phyloP scores from a whole-genome alignment of 768 basidiomycete genomes.

The Leucocoprinus sp. region DNA sequence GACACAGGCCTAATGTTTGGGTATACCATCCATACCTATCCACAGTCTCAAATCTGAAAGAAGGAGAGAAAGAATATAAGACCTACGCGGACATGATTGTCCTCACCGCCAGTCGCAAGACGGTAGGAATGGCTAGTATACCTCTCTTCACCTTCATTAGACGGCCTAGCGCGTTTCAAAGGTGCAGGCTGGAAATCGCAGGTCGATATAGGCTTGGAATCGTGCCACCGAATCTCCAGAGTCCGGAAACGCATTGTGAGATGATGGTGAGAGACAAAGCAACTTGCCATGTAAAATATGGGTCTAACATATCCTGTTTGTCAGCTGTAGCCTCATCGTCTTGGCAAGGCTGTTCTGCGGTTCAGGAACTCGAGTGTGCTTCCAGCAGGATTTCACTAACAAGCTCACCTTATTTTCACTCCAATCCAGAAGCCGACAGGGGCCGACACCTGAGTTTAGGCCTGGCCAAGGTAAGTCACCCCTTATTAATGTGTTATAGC shows the following conservation, averaged over 20 bases:
- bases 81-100: slow-evolving; percentile 93
- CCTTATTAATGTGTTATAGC: too few species aligned
- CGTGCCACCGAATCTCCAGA: slow-evolving; percentile 95
- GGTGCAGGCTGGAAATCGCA: slow-evolving; percentile 90
- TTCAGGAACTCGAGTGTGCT: too few species aligned
- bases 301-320: too few species aligned
- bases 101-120: slow-evolving; percentile 92
- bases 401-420: too few species aligned
- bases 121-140: slow-evolving; percentile 74
- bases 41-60: slow-evolving; percentile 5
- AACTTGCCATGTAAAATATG: too few species aligned
- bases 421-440: too few species aligned
- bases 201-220: slow-evolving; percentile 89
- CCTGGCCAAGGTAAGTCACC: too few species aligned
- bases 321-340: too few species aligned
- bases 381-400: too few species aligned
- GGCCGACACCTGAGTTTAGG: too few species aligned
- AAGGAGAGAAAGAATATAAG: slow-evolving; percentile 4
- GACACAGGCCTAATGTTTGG: slow-evolving; percentile 76
- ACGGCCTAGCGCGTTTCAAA: slow-evolving; percentile 73
- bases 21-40: slow-evolving; percentile 88
- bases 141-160: slow-evolving; percentile 38
- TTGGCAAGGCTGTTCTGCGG: too few species aligned
- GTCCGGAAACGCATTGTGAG: slow-evolving; percentile 74
- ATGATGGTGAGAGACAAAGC: slow-evolving; percentile 4